Base-by-base conservation (phyloP, 352 stramenopile genomes). In the Phytopythium aichiense region DNA sequence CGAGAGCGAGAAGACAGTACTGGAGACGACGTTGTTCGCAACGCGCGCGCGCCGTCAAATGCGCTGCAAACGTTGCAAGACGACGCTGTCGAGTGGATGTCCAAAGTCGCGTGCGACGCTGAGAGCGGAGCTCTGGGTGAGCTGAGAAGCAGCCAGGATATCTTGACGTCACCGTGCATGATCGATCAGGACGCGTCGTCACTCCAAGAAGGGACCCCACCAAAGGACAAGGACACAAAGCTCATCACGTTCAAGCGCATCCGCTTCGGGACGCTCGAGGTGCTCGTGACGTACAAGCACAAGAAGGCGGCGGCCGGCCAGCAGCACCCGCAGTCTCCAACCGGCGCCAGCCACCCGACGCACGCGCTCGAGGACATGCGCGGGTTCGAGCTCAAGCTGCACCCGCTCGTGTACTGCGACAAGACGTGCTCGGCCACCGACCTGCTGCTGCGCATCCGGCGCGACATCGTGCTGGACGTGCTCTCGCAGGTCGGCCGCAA, bases 381-480 rank as follows among this genome's bases (percentile, higher is more conserved):
- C 6, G 86, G 86, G 9, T 91, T 95, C 53, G 79, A 90, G 59
- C 69, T 95, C 67, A 95, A 95, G 67, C 82, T 91, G 31, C 86
- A 91, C 50, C 80, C 86, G 22, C 77, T 95, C 33, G 86, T 95
- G 52, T 95, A 95, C 67, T 89, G 80, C 48, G 83, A 95, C 65
- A 95, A 95, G 67, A 90, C 82, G 31, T 95, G 86, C 45, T 89
- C 84, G n/a, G 56, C 89, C 6, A 52, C 77, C 33, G 84, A 95
- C 53, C 65, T 95, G 12, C 33, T 92, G 2, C 64, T 93, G 38
- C 79, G 86, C 20, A 87, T 95, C 37, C 84, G 84, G 4, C 79
- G 84, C 0, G 86, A 95, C 43, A 87, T 95, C 30, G 71, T 95
- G 15, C 67, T 95, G 13, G 84, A 95, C 58, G 76, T 95, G 25